Conservation (phyloP, 495 filamentous ascomycete genomes). For the Aspergillus leporis region DNA sequence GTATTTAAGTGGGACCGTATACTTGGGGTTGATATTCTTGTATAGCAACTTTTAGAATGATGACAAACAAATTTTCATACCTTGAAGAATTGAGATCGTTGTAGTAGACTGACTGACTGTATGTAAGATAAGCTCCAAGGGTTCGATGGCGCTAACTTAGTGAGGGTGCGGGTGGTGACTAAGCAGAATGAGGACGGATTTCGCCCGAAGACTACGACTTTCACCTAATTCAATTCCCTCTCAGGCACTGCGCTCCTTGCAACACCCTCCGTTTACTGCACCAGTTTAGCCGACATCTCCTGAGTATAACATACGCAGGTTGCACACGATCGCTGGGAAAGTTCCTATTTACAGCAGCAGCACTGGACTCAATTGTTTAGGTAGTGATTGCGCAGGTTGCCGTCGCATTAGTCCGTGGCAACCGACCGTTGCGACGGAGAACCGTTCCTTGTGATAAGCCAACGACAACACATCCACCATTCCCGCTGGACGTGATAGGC, state of each 20-base stretch:
- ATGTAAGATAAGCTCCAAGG: conserved; percentile 8
- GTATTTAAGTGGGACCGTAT: conserved; percentile 1
- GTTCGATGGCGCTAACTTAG: conserved; percentile 15
- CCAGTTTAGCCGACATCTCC: neutral
- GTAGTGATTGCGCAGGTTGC: conserved; percentile 13
- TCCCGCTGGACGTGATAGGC: conserved; percentile 12
- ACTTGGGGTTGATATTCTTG: conserved; percentile 7
- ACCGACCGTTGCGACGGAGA: conserved; percentile 22
- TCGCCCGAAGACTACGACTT: conserved; percentile 44
- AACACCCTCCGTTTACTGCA: conserved; percentile 6
- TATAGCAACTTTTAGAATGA: conserved; percentile 5
- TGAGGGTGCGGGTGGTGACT: conserved; percentile 33
- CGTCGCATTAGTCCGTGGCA: conserved; percentile 25
- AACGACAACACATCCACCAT: conserved; percentile 5
- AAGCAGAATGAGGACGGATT: conserved; percentile 39
- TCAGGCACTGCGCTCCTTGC: conserved; percentile 21
- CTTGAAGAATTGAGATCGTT: too few species aligned
- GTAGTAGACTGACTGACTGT: too few species aligned
- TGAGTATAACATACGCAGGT: neutral
- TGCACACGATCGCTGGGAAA: conserved; percentile 5
- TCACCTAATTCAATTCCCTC: conserved; percentile 45
- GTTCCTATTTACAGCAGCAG: conserved; percentile 15
- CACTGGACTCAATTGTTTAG: conserved; percentile 10
- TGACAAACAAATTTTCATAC: neutral
- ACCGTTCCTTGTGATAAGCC: conserved; percentile 17